These are phyloP conservation scores for Litchi chinensis DNA, from an alignment of 345 rosid genomes.

Conservation along the genomic window DNA sequence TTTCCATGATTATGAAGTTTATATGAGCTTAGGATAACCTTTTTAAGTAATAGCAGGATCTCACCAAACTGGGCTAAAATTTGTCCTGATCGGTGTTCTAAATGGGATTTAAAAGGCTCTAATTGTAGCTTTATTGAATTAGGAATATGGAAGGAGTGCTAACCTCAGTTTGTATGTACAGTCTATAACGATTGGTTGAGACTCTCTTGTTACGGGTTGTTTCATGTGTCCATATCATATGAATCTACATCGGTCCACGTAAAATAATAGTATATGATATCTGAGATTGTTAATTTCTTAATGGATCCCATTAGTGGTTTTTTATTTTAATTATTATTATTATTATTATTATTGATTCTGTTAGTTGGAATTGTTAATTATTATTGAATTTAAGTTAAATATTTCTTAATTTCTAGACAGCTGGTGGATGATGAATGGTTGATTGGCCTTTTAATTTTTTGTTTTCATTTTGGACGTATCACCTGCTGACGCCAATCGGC, in stretches of 20 bases:
- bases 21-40: neutral
- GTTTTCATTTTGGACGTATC: too few relatives aligned
- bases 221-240: neutral
- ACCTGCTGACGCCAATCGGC: neutral
- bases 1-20: neutral
- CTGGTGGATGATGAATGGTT: too few relatives aligned
- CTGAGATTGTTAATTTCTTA: neutral
- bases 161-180: too few relatives aligned
- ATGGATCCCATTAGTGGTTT: too few relatives aligned
- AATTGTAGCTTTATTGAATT: neutral
- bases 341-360: too few relatives aligned
- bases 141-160: neutral
- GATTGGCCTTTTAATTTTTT: too few relatives aligned
- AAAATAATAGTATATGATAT: too few relatives aligned
- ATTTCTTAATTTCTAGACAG: too few relatives aligned
- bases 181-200: too few relatives aligned
- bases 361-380: neutral
- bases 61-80: neutral
- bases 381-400: neutral
- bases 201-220: neutral
- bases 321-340: too few relatives aligned
- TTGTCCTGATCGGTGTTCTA: neutral
- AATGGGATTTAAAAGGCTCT: neutral
- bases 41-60: neutral
- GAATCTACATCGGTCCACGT: neutral